Evolutionary conservation across 2,329 filamentous ascomycete genomes (phyloP), one percentile per base, ranked within the genome.

Genomic region (Botrytis elliptica): DNA sequence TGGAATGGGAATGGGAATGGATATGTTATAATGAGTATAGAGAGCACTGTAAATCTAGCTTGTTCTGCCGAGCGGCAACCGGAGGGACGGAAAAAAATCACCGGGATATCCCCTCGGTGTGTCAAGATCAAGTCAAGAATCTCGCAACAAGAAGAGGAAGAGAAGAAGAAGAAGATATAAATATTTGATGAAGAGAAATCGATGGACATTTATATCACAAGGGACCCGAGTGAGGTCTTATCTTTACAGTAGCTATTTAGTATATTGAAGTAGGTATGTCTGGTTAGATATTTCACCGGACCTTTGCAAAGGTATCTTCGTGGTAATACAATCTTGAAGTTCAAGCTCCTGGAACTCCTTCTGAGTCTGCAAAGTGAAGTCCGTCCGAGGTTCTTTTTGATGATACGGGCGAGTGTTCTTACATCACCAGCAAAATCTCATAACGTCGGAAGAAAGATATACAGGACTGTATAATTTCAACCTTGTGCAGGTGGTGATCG

Each of bases 31-130:
- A 33, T 52, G 33, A 29, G 25, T 64, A 33, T 40, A 46, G 57
- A 46, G 42, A 49, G 42, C 46, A 55, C 60, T 14, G 62, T 55
- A 36, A 29, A 42, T 59, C 38, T 42, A 72, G 36, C 70, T 67
- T 67, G 70, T 55, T 67, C 70, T 63, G 59, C 44, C 57, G 59
- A 71, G 59, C 60, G 70, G 46, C 60, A 65, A 64, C 42, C 71
- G 71, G 71, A 69, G 42, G 42, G 42, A 52, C 49, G 71, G 60
- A 70, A 40, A 52, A 52, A 73, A 69, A 36, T 69, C 52, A 69
- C 71, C 71, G 71, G 59, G 55, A 57, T 69, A 60, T 38, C 64
- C 71, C 71, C 71, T 72, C 70, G 38, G n/a, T 55, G 44, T 40
- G 49, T 36, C 18, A n/a, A 42, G 33, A 59, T 36, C 18, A n/a